Evolutionary conservation across 768 basidiomycete species (phyloP).

Genomic region (Tricholoma furcatifolium): DNA sequence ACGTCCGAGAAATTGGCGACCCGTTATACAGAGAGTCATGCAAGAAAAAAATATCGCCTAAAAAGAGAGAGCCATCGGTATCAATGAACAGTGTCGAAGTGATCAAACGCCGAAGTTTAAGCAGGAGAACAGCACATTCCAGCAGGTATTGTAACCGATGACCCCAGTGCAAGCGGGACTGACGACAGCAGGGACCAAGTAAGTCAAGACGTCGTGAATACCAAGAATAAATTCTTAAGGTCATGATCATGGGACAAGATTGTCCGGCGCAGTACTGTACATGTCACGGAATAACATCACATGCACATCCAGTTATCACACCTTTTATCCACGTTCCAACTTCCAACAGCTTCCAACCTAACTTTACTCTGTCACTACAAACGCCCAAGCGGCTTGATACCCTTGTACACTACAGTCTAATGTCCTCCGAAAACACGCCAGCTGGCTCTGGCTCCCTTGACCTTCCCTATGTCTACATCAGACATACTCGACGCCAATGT

Average conservation of each 20-base stretch:
- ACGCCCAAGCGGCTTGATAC: constrained; percentile 6
- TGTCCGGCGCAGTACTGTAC: background rate
- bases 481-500: background rate
- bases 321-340: no score
- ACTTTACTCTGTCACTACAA: no score
- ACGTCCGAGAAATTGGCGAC: constrained; percentile 23
- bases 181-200: background rate
- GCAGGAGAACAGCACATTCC: constrained; percentile 3
- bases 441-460: constrained; percentile 9
- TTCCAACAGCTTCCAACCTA: no score
- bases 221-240: background rate
- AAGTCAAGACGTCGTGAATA: no score
- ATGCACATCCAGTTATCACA: no score
- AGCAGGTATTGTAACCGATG: background rate
- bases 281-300: no score
- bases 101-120: constrained; percentile 15
- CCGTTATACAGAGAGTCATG: background rate
- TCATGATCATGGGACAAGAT: background rate
- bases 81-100: background rate
- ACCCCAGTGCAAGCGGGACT: background rate
- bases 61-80: background rate
- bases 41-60: background rate
- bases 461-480: constrained; percentile 2
- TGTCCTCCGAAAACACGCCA: constrained; percentile 10
- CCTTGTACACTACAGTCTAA: background rate